These are phyloP conservation scores for Dipteronia sinensis DNA, from an alignment of 345 rosid species.

Conservation along the genomic window DNA sequence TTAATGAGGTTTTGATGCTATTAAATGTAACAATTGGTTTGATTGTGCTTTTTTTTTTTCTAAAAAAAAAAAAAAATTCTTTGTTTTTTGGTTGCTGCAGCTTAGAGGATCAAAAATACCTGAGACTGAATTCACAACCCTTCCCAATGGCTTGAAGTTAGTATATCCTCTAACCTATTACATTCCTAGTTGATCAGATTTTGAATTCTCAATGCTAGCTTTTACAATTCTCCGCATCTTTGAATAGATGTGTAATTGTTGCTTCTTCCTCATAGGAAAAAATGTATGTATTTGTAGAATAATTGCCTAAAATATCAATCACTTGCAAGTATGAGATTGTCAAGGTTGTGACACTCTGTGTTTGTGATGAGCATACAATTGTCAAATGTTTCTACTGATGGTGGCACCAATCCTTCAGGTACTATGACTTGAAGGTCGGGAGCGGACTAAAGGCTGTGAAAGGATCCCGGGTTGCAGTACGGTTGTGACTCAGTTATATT, in stretches of 20 bases:
- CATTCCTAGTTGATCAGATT: constrained; percentile 3
- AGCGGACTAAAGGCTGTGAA: constrained; percentile 72
- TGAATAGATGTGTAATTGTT: not conserved
- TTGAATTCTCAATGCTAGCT: not conserved
- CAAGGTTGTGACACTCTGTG: not conserved
- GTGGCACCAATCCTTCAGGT: constrained; percentile 46
- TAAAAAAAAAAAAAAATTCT: too few relatives aligned
- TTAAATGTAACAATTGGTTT: not conserved
- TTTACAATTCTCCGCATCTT: not conserved
- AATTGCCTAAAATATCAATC: not conserved
- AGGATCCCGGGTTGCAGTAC: constrained; percentile 99
- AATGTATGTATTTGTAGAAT: too few relatives aligned
- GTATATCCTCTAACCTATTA: constrained; percentile 36
- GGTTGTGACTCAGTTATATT: constrained; percentile 68
- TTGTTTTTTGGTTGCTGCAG: constrained; percentile 50
- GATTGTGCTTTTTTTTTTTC: constrained; percentile 14
- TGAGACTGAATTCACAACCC: constrained; percentile 76
- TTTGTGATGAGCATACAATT: not conserved
- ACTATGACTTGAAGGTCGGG: constrained; percentile 91
- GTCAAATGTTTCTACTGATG: not conserved
- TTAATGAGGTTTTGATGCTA: not conserved
- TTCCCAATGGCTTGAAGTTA: constrained; percentile 85
- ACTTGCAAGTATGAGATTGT: not conserved
- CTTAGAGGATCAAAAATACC: constrained; percentile 87
- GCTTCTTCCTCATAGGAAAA: too few relatives aligned